Conservation (phyloP, 345 rosid species). For the Populus simonii region DNA sequence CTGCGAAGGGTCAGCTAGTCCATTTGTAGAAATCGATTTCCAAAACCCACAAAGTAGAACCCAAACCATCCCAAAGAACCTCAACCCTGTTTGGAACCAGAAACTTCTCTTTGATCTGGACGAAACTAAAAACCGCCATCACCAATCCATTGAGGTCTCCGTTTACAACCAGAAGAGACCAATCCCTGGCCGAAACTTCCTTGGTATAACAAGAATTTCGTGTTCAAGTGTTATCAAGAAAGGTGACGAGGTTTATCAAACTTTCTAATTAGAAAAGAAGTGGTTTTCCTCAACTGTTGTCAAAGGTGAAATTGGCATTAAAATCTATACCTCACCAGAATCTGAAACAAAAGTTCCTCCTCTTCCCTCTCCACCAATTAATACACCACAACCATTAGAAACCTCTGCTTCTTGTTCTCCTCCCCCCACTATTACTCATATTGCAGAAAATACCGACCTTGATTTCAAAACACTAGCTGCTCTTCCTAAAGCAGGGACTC, state of each 20-base stretch:
- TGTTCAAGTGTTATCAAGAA: constrained; percentile 41
- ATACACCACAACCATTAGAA: constrained; percentile 8
- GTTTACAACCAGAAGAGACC: constrained; percentile 49
- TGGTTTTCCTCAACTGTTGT: constrained; percentile 41
- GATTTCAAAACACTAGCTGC: constrained; percentile 12
- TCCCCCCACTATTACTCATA: neutral
- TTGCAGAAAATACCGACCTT: constrained; percentile 12
- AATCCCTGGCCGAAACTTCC: constrained; percentile 41
- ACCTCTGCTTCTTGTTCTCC: constrained; percentile 13
- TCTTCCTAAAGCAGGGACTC: constrained; percentile 24
- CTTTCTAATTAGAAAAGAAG: constrained; percentile 40
- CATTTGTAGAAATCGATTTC: constrained; percentile 53
- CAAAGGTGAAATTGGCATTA: constrained; percentile 60
- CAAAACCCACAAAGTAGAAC: constrained; percentile 48
- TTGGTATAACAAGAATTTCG: constrained; percentile 44
- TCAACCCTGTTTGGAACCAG: constrained; percentile 51
- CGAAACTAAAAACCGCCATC: constrained; percentile 15
- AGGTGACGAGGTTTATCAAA: constrained; percentile 53
- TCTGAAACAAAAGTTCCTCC: constrained; percentile 18
- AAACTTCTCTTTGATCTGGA: constrained; percentile 45
- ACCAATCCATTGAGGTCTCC: constrained; percentile 38
- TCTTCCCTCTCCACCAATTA: neutral
- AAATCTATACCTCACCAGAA: constrained; percentile 31
- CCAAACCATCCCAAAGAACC: constrained; percentile 42
- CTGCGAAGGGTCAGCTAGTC: constrained; percentile 49